Base-by-base conservation (phyloP, 768 basidiomycete genomes). In the Psilocybe tampanensis region DNA sequence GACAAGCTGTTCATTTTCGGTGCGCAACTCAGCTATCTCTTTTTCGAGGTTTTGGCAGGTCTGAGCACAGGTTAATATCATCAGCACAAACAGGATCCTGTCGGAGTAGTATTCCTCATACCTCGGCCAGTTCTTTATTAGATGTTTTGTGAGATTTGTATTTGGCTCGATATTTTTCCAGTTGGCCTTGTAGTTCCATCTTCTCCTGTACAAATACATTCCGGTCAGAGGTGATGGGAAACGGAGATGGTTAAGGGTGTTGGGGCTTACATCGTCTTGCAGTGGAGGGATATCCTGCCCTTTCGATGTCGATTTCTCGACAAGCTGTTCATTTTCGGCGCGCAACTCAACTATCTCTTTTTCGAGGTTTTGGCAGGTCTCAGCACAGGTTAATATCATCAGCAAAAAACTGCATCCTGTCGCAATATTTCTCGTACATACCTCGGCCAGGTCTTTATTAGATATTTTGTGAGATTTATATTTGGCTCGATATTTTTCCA, bases 121-220 rank as follows among this genome's bases (percentile, higher is more conserved):
- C 61, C 21, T 26, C 21, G 3, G 17, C 18, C 17, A 59, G 23
- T 29, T 52, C 36, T 22, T 59, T 58, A 12, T 33, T 56, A 5
- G 33, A 21, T 1, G 33, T 11, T 18, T 52, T 56, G 21, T 45
- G 42, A 0, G 12, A 13, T 29, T 63, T 54, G 21, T 63, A 63
- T 8, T 59, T 62, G 3, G 34, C 29, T 23, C 43, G 43, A n/a
- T 61, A 59, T n/a, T 21, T 56, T 39, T 62, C 61, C 1, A 62
- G 4, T 39, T 13, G 42, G 1, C 18, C 23, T 47, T 59, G 47
- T 9, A 63, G 55, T 2, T 54, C 43, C 29, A 36, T 32, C 19
- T 43, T 22, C n/a, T 54, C 21, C 32, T 13, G 12, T 22, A 42
- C 26, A 50, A 11, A 50, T 9, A 23, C 18, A 23, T 32, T 15